These are phyloP conservation scores for Cystobasidium slooffiae DNA, from an alignment of 1,284 basidiomycete species.

Conservation along the genomic window DNA sequence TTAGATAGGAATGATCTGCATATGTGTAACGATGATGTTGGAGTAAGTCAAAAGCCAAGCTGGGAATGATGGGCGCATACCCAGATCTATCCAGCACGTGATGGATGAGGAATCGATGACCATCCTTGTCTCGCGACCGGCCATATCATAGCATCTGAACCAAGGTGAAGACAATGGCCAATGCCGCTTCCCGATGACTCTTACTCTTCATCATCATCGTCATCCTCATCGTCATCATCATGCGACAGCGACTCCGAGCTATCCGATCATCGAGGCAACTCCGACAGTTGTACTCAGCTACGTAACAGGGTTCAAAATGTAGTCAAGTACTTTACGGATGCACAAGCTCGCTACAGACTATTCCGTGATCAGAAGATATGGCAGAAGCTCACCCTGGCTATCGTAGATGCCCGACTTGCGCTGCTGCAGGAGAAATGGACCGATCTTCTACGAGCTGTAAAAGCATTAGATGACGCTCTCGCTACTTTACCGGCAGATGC, in stretches of 20 bases:
- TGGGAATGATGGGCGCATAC: no score
- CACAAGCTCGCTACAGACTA: background rate
- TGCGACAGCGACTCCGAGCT: background rate
- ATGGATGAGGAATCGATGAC: background rate
- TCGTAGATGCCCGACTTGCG: constrained; percentile 11
- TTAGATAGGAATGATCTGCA: no score
- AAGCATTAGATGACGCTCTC: constrained; percentile 7
- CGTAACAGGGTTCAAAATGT: background rate
- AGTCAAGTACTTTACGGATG: constrained; percentile 1
- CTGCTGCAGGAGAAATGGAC: constrained; percentile 8
- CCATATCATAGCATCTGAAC: background rate
- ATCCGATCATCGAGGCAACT: background rate
- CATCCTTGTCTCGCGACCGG: background rate
- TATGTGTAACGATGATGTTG: no score
- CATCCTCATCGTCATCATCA: background rate
- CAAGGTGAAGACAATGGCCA: background rate
- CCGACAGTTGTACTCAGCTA: background rate
- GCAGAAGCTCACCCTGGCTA: constrained; percentile 5
- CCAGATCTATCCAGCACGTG: no score
- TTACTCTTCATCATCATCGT: background rate
- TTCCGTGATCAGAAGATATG: background rate
- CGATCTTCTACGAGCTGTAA: background rate
- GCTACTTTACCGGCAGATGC: background rate
- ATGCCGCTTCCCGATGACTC: background rate
- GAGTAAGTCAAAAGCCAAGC: no score